Base-by-base conservation (phyloP, 2,329 filamentous ascomycete genomes). In the Podosphaera aphanis region DNA sequence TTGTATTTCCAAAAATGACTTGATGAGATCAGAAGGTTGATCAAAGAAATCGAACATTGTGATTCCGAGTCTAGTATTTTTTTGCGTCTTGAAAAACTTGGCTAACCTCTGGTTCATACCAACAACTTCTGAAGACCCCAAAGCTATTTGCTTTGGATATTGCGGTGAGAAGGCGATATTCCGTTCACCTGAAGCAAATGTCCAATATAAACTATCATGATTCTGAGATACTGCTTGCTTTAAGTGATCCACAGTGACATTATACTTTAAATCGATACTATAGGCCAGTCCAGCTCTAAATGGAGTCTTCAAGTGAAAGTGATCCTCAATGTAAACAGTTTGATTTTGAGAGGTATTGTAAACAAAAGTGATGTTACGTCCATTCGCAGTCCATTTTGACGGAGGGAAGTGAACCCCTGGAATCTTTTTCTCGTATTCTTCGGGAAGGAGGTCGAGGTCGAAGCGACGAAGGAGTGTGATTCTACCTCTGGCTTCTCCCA, bases 381-480 rank as follows among this genome's bases (percentile, higher is more conserved):
- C 52, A 45, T 70, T 66, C 47, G 64, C 65, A 0, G 57, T 59
- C 67, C 67, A 70, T 2, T 59, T 51, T 2, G 36, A 46, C 0
- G 66, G 66, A 0, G 62, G 59, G 51, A 70, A 64, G 46, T 69
- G 64, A n/a, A 70, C 43, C 0, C 67, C 66, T 0, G 66, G 67
- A 5, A 70, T 51, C 0, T 53, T 45, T 0, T 51, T 54, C n/a
- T 59, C 57, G 47, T 64, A 63, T 2, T 49, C 53, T 1, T 55
- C 39, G 0, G 60, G 56, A 2, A 67, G 50, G 5, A 59, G 51
- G 45, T 76, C 70, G 46, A 86, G 64, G 40, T 62, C 64, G 64
- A 92, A 93, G 43, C 88, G 79, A 23, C 86, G 77, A 44, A 95
- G 63, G n/a, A 94, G 71, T 7, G 93, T 74, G 53, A 93, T 79